These are phyloP conservation scores for Sonneratia caseolaris DNA, from an alignment of 345 rosid species.

Conservation along the genomic window DNA sequence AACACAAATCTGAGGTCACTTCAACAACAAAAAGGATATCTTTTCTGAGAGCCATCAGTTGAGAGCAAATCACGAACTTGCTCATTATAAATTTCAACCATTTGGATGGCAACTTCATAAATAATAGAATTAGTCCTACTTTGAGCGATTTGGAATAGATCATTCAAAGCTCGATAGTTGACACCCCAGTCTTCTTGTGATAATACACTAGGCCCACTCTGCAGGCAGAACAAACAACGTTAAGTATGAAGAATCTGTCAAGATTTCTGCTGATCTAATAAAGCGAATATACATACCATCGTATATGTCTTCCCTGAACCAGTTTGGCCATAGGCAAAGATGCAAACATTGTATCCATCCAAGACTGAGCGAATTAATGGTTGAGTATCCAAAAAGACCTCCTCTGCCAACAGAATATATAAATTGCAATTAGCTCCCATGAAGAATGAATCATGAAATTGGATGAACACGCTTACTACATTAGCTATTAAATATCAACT, in stretches of 20 bases:
- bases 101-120: constrained; percentile 92
- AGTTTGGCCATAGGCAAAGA: constrained; percentile 99
- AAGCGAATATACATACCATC: constrained; percentile 42
- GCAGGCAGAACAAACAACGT: constrained; percentile 8
- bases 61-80: constrained; percentile 96
- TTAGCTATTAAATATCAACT: neutral
- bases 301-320: constrained; percentile 99
- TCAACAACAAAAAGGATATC: constrained; percentile 58
- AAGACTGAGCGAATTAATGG: constrained; percentile 91
- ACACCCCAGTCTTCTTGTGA: constrained; percentile 95
- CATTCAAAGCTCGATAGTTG: constrained; percentile 83
- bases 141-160: constrained; percentile 80
- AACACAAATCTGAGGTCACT: neutral
- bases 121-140: constrained; percentile 48
- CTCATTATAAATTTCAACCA: constrained; percentile 97
- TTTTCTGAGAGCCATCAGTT: constrained; percentile 49
- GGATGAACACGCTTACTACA: neutral
- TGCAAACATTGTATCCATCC: constrained; percentile 92
- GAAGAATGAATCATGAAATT: neutral
- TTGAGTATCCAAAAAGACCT: constrained; percentile 79
- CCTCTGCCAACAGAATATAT: constrained; percentile 40
- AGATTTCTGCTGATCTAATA: constrained; percentile 2
- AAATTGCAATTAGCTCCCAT: neutral
- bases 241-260: constrained; percentile 10
- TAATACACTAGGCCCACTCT: constrained; percentile 81